A percentile compares a stretch with the other conserved stretches of the same genome.
Conservation (phyloP, 2,329 filamentous ascomycete species). For the Reticulascus tulasneorum region DNA sequence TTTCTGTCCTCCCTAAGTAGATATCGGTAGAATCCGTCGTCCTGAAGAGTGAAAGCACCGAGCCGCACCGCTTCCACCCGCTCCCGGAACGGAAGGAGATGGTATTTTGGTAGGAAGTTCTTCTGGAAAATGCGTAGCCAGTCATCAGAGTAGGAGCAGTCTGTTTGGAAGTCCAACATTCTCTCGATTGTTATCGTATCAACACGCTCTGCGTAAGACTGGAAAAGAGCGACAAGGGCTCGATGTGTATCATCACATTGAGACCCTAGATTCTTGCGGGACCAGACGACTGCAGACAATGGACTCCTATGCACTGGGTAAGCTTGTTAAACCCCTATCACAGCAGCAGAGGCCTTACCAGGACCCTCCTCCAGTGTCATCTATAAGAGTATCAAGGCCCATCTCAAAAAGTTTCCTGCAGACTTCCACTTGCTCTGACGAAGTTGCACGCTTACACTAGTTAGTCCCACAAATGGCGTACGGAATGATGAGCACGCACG, state of each 20-base stretch:
- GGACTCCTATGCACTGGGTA: too few species aligned
- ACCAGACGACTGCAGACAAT: too few species aligned
- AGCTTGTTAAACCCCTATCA: too few species aligned
- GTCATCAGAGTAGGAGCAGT: slow-evolving; percentile 7
- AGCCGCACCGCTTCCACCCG: slow-evolving; percentile 20
- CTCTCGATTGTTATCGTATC: slow-evolving; percentile 10
- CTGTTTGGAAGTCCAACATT: slow-evolving; percentile 11
- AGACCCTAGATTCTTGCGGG: too few species aligned
- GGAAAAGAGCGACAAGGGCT: slow-evolving; percentile 15
- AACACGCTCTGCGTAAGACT: slow-evolving; percentile 15
- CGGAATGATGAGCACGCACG: too few species aligned
- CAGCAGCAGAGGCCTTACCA: too few species aligned
- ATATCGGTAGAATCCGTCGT: neutral
- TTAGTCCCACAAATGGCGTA: too few species aligned
- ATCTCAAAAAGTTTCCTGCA: too few species aligned
- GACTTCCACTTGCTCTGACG: too few species aligned
- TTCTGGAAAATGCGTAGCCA: slow-evolving; percentile 5
- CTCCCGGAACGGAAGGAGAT: slow-evolving; percentile 2
- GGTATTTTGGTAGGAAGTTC: slow-evolving; percentile 16
- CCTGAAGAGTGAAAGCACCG: slow-evolving; percentile 12
- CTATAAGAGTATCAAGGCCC: too few species aligned
- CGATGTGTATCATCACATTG: neutral
- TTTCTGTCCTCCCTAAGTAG: neutral
- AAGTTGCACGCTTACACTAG: too few species aligned
- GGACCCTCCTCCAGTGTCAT: too few species aligned